These are phyloP conservation scores for Petunia hybrid DNA, from an alignment of 305 asterid species.

Conservation along the genomic window DNA sequence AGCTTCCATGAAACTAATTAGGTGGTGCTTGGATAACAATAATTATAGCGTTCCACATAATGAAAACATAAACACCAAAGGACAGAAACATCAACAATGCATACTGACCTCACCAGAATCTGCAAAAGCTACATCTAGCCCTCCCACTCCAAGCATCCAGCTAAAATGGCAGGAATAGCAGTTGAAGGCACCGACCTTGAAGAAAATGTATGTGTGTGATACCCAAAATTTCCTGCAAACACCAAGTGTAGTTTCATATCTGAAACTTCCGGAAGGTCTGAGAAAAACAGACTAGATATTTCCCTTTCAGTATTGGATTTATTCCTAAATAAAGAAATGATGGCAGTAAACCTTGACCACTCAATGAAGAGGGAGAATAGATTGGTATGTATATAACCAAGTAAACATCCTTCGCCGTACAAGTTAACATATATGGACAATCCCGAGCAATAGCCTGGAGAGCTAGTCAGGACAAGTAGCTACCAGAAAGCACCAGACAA, in stretches of 20 bases:
- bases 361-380: conserved; percentile 22
- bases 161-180: conserved; percentile 53
- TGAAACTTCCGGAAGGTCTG: background rate
- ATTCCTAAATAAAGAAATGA: conserved; percentile 24
- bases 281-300: background rate
- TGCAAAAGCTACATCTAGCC: conserved; percentile 65
- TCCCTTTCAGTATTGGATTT: conserved; percentile 17
- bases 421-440: background rate
- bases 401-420: background rate
- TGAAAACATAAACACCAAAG: conserved; percentile 17
- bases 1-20: background rate
- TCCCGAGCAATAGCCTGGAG: background rate
- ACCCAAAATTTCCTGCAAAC: conserved; percentile 54
- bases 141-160: conserved; percentile 84
- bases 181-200: conserved; percentile 36
- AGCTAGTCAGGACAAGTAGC: background rate
- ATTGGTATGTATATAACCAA: background rate
- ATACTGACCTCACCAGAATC: conserved; percentile 71
- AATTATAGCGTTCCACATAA: conserved; percentile 1
- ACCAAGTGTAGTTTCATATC: conserved; percentile 12
- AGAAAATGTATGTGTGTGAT: conserved; percentile 34
- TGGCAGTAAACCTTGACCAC: background rate
- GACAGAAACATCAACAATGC: conserved; percentile 28
- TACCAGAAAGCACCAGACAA: background rate
- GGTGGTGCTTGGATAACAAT: background rate